Conservation (phyloP, 352 stramenopile genomes). For the Phytophthora foliorum region DNA sequence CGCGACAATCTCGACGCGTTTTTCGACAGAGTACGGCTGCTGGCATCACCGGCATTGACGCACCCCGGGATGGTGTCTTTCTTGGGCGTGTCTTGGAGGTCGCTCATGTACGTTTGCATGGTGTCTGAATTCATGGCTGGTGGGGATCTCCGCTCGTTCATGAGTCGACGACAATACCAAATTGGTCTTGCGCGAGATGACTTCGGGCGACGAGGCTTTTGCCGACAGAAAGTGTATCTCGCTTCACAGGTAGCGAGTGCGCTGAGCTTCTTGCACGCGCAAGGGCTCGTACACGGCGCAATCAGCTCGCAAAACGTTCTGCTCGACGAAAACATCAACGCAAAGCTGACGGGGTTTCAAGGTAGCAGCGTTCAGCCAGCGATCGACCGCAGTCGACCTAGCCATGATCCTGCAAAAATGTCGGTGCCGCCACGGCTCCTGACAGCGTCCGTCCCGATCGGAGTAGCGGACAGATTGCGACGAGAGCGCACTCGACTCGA, state of each 20-base stretch:
- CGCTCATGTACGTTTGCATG: conserved; percentile 54
- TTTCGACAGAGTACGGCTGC: conserved; percentile 51
- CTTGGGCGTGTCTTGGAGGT: conserved; percentile 62
- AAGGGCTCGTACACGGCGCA: conserved; percentile 46
- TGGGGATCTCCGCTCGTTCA: conserved; percentile 54
- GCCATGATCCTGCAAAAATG: conserved; percentile 12
- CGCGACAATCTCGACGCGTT: conserved; percentile 53
- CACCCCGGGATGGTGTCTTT: conserved; percentile 59
- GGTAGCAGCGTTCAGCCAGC: conserved; percentile 16
- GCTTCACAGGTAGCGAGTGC: conserved; percentile 54
- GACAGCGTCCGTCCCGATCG: conserved; percentile 27
- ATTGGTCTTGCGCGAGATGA: conserved; percentile 11
- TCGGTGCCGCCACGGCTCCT: conserved; percentile 17
- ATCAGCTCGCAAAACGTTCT: conserved; percentile 46
- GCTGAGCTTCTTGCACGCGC: conserved; percentile 61
- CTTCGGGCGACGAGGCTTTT: conserved; percentile 38
- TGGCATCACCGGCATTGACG: conserved; percentile 48
- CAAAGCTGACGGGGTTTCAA: conserved; percentile 65
- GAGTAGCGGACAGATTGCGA: conserved; percentile 22
- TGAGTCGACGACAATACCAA: conserved; percentile 45
- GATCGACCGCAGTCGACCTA: conserved; percentile 17
- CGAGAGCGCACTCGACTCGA: conserved; percentile 28
- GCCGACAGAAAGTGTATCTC: conserved; percentile 55
- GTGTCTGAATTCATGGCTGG: conserved; percentile 70
- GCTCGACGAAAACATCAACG: conserved; percentile 42